Evolutionary conservation across 495 filamentous ascomycete genomes (phyloP), one percentile per base, ranked within the genome.

Genomic region (Arthonia radiata): DNA sequence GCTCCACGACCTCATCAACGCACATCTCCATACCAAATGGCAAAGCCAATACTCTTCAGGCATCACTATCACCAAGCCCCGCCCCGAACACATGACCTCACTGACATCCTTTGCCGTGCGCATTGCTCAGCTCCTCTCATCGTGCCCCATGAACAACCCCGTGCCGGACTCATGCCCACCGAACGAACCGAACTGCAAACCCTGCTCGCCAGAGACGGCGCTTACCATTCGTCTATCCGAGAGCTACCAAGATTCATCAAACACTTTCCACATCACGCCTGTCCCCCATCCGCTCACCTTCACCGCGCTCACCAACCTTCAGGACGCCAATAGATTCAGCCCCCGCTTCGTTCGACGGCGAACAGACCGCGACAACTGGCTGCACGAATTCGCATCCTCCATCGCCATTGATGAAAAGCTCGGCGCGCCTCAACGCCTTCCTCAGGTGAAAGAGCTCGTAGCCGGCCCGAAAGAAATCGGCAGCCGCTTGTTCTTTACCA

Each of bases 201-300:
- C 71, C 8, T 97, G 86, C 48, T 58, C 64, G 31, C 39, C 61
- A 11, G 48, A 54, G 4, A 54, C 61, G 16, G 56, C 64, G 2
- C 37, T 63, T 34, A 52, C 49, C 5, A 31, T 54, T 24, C 16
- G 31, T 13, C 32, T 39, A 2, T 29, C 37, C 6, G 24, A 35
- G 4, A 18, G 37, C 11, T 46, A 41, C 40, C 38, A 38, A 15
- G 54, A 54, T 33, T 31, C 25, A 4, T 37, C 43, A 31, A 53
- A 52, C 5, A 37, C 67, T 9, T 93, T 78, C 52, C 77, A 71
- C 11, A 77, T 94, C 36, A 80, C 70, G 37, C 72, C 66, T 5
- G 67, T 94, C 4, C 83, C 86, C 0, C 86, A 97, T 37, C 86
- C 86, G 0, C 90, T 76, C 48, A 91, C 82, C 6, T 50, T 79